Evolutionary conservation across 2,329 filamentous ascomycete species (phyloP).

Genomic region (Pseudogymnoascus sp.): DNA sequence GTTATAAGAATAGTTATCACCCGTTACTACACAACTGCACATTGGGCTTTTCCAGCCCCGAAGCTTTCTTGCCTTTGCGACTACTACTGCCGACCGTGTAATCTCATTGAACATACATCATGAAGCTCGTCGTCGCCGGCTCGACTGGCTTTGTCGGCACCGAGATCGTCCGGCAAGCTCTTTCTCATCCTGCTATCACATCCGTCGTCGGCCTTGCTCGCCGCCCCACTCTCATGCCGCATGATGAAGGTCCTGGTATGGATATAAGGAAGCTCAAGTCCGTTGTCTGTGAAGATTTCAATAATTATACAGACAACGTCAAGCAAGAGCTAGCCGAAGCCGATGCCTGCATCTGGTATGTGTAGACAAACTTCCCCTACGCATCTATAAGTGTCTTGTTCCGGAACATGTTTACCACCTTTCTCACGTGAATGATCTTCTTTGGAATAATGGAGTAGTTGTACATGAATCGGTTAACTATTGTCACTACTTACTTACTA

Average conservation of each 20-base stretch:
- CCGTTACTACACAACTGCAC: not conserved
- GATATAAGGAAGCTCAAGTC: constrained; percentile 25
- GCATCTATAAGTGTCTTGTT: constrained; percentile 25
- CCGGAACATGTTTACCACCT: constrained; percentile 32
- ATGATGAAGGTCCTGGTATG: not conserved
- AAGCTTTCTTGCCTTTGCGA: not conserved
- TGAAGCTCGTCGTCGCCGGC: too few relatives aligned
- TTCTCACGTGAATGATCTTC: constrained; percentile 23
- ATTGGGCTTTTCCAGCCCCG: not conserved
- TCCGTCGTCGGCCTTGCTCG: constrained; percentile 24
- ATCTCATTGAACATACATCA: too few relatives aligned
- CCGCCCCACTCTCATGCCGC: constrained; percentile 11
- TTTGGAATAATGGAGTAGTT: constrained; percentile 30
- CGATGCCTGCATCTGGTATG: constrained; percentile 30
- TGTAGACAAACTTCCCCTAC: constrained; percentile 31
- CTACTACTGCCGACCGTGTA: too few relatives aligned
- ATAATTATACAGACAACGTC: constrained; percentile 23
- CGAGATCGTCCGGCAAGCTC: not conserved
- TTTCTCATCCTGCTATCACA: constrained; percentile 21
- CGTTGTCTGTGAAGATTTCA: constrained; percentile 25
- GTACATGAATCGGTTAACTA: not conserved
- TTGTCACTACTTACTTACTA: constrained; percentile 12
- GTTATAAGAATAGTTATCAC: not conserved
- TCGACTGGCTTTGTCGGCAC: too few relatives aligned
- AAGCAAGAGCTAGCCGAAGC: constrained; percentile 24